Conservation (phyloP, 1,139 yeast species). For the Suhomyces choctaworum region DNA sequence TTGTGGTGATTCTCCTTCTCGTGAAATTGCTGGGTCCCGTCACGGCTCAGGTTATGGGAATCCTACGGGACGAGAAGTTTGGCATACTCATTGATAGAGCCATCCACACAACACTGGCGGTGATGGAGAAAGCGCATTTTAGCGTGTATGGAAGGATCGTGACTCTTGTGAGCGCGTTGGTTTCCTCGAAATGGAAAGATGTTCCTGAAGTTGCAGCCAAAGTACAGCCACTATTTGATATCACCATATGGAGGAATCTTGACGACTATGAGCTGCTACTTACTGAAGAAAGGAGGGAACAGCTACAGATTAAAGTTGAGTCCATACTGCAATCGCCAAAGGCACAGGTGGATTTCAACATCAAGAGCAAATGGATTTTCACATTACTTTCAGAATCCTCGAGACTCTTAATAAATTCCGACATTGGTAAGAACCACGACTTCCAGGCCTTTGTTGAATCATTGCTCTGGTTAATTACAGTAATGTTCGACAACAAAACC, state of each 20-base stretch:
- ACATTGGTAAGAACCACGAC: not conserved
- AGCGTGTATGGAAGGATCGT: conserved; percentile 6
- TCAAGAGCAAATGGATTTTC: conserved; percentile 9
- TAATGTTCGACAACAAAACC: not conserved
- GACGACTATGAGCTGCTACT: conserved; percentile 17
- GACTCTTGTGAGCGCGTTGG: conserved; percentile 6
- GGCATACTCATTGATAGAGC: conserved; percentile 12
- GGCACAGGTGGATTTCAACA: not conserved
- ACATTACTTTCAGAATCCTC: conserved; percentile 3
- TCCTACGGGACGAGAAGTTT: conserved; percentile 9
- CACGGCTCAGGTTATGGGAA: not conserved
- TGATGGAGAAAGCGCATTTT: conserved; percentile 8
- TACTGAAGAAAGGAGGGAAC: not conserved
- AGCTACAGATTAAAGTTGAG: not conserved
- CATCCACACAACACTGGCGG: conserved; percentile 7
- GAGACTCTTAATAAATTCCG: not conserved
- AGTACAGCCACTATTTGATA: conserved; percentile 26
- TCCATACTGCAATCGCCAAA: not conserved
- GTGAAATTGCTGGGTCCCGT: not conserved
- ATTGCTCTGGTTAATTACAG: conserved; percentile 1
- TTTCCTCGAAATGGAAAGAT: not conserved
- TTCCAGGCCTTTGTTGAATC: conserved; percentile 8
- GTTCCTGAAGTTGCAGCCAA: conserved; percentile 4
- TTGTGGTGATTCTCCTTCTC: conserved; percentile 23
- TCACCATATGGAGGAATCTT: conserved; percentile 36